Evolutionary conservation across 2,329 filamentous ascomycete genomes (phyloP).

Genomic region (Exserohilum rostratum): DNA sequence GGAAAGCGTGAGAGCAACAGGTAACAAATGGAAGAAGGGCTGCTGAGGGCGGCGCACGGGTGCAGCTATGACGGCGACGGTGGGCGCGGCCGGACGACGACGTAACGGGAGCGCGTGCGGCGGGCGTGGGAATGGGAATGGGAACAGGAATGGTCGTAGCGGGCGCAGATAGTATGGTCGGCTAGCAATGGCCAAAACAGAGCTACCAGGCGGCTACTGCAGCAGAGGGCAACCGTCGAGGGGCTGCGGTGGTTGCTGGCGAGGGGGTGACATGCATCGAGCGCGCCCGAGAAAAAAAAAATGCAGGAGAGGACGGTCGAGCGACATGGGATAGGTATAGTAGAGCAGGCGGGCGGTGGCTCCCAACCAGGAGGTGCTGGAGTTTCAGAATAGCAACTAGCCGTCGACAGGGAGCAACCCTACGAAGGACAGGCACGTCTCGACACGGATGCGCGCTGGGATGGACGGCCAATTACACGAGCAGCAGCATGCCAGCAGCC

Average conservation of each 20-base stretch:
- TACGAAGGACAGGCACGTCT: background rate
- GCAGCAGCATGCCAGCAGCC: background rate
- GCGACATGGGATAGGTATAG: constrained; percentile 11
- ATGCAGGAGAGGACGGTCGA: background rate
- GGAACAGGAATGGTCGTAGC: background rate
- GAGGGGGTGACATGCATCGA: no score
- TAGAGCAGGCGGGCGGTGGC: background rate
- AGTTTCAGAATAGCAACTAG: constrained; percentile 24
- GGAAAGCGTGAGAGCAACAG: background rate
- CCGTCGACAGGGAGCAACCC: constrained; percentile 18
- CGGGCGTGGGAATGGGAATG: no score
- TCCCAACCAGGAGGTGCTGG: constrained; percentile 20
- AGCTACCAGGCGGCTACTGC: constrained; percentile 9
- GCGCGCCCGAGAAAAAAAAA: background rate
- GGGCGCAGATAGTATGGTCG: constrained; percentile 3
- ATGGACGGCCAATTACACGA: background rate
- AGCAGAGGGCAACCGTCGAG: no score
- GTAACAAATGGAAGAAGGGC: background rate
- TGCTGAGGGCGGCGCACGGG: background rate
- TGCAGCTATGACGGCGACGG: constrained; percentile 1
- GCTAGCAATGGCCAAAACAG: constrained; percentile 13
- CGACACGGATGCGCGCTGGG: constrained; percentile 9
- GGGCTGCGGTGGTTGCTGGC: no score
- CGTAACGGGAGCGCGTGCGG: no score
- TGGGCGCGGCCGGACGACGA: background rate